phyloP scores from a whole-genome alignment of 2,329 filamentous ascomycete genomes.

The Penicillium vulpinum region DNA sequence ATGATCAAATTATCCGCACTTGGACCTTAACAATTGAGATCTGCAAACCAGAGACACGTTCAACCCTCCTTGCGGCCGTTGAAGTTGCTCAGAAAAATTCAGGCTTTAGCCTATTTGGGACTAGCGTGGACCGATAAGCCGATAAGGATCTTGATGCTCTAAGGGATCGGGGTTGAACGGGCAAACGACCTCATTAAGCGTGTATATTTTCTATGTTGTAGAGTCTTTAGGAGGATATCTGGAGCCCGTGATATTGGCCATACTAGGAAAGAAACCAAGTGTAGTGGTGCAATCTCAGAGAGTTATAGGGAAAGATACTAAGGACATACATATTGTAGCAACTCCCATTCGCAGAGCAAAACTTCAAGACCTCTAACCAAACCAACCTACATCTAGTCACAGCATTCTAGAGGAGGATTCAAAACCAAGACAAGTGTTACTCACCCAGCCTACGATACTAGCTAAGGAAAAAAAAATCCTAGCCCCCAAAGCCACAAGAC shows the following conservation, averaged over 20 bases:
- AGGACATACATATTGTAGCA: neutral
- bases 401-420: no score
- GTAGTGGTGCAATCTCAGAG: neutral
- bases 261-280: no score
- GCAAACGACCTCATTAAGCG: neutral
- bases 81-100: conserved; percentile 15
- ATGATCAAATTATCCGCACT: neutral
- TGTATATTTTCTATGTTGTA: neutral
- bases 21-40: conserved; percentile 2
- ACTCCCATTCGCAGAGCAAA: neutral
- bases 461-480: neutral
- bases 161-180: neutral
- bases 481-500: neutral
- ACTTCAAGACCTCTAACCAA: neutral
- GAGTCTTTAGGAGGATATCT: neutral
- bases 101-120: conserved; percentile 16
- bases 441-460: neutral
- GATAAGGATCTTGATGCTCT: conserved; percentile 16
- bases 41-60: conserved; percentile 8
- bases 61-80: conserved; percentile 13
- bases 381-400: neutral
- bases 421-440: neutral
- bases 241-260: neutral
- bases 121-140: conserved; percentile 25
- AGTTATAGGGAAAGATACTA: neutral